phyloP scores from a whole-genome alignment of 129 eudicot genomes.

The Saussurea involucrata region DNA sequence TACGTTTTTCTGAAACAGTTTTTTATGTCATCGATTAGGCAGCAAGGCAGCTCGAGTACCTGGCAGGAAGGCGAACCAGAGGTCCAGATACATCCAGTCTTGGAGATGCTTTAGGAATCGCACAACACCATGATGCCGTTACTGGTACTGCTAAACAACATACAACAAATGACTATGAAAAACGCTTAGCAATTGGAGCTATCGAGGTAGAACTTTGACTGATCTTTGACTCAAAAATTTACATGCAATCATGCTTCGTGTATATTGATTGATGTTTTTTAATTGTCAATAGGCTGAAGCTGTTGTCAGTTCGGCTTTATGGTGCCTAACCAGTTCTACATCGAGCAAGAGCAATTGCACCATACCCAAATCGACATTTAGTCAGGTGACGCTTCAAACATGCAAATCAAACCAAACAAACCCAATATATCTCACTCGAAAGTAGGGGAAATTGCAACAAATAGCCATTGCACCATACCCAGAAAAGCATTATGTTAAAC shows the following conservation, averaged over 20 bases:
- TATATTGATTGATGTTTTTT: constrained; percentile 1
- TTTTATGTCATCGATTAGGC: constrained; percentile 40
- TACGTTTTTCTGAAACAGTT: background rate
- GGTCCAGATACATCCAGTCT: constrained; percentile 54
- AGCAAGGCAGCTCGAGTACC: constrained; percentile 85
- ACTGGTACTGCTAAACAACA: constrained; percentile 90
- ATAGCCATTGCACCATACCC: too few species aligned
- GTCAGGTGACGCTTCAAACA: constrained; percentile 49
- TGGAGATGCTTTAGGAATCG: constrained; percentile 90
- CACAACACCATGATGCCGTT: constrained; percentile 93
- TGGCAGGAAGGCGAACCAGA: constrained; percentile 49
- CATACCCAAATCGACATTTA: constrained; percentile 31
- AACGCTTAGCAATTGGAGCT: constrained; percentile 89
- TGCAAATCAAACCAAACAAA: background rate
- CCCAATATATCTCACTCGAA: background rate
- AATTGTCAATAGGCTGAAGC: constrained; percentile 50
- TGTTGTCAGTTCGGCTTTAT: constrained; percentile 67
- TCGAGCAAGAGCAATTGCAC: constrained; percentile 29
- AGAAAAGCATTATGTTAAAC: too few species aligned
- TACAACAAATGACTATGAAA: constrained; percentile 81
- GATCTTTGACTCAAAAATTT: background rate
- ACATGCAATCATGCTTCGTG: background rate
- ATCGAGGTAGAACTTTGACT: constrained; percentile 44
- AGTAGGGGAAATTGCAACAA: too few species aligned
- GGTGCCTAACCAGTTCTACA: constrained; percentile 48